Conservation (phyloP, 345 rosid species). For the Aquilaria sinensis region DNA sequence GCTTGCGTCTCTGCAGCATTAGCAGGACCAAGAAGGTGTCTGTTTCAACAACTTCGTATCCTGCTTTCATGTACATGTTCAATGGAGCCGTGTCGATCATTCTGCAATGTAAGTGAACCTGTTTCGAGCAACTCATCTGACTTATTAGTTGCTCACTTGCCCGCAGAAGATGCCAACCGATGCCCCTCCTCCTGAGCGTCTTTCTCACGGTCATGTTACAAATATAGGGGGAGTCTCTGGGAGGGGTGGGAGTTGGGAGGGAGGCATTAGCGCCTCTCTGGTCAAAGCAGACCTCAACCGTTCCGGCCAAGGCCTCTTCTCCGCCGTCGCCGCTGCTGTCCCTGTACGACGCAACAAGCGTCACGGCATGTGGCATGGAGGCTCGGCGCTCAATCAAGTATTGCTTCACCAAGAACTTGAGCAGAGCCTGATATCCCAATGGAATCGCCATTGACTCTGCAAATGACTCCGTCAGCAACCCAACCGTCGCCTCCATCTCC, state of each 20-base stretch:
- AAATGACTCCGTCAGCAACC: slow-evolving; percentile 71
- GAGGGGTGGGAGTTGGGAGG: slow-evolving; percentile 75
- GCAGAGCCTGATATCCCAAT: slow-evolving; percentile 47
- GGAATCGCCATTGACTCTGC: slow-evolving; percentile 80
- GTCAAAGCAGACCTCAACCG: slow-evolving; percentile 83
- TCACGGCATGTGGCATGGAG: slow-evolving; percentile 73
- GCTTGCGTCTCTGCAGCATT: slow-evolving; percentile 83
- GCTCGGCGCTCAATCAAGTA: slow-evolving; percentile 73
- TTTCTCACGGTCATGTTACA: slow-evolving; percentile 86
- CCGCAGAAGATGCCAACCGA: slow-evolving; percentile 93
- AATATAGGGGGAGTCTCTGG: slow-evolving; percentile 69
- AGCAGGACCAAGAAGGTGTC: slow-evolving; percentile 60
- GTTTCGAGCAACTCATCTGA: slow-evolving; percentile 46
- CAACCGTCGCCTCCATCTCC: slow-evolving; percentile 68
- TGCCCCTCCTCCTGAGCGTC: slow-evolving; percentile 74
- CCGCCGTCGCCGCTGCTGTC: slow-evolving; percentile 25
- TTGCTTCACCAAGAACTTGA: slow-evolving; percentile 76
- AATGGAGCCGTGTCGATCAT: slow-evolving; percentile 86
- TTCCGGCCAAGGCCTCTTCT: slow-evolving; percentile 62
- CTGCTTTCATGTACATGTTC: slow-evolving; percentile 83
- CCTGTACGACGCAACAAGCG: slow-evolving; percentile 63
- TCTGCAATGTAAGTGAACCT: slow-evolving; percentile 89
- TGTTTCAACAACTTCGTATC: slow-evolving; percentile 62
- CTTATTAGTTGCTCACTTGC: slow-evolving; percentile 81
- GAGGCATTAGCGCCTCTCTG: slow-evolving; percentile 70